Percentiles rank a stretch among this genome's conserved stretches.
Evolutionary conservation across 2,329 filamentous ascomycete species (phyloP).

Genomic region (Xylariaceae sp.): DNA sequence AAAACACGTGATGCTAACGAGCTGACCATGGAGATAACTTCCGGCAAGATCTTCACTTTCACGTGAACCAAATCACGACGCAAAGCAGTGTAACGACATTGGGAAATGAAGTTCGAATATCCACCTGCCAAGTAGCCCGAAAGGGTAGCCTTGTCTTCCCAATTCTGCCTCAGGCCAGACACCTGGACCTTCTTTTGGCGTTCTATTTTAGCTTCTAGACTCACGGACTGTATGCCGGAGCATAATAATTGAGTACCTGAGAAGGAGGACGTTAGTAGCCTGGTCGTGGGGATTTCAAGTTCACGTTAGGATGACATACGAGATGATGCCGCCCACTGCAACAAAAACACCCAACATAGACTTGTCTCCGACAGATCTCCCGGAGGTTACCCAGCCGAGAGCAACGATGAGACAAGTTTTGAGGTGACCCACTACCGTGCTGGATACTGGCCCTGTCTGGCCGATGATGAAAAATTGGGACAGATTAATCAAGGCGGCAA

Average conservation of each 20-base stretch:
- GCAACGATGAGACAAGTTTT: constrained; percentile 63
- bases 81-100: background rate
- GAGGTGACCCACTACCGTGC: constrained; percentile 59
- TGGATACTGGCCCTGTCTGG: constrained; percentile 57
- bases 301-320: constrained; percentile 37
- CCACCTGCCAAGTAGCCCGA: background rate
- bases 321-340: constrained; percentile 52
- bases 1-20: background rate
- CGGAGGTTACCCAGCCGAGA: constrained; percentile 54
- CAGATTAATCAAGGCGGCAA: constrained; percentile 61
- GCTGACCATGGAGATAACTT: background rate
- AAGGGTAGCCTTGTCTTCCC: background rate
- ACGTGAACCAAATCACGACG: background rate
- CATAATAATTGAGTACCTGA: constrained; percentile 45
- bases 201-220: constrained; percentile 4
- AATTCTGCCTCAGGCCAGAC: background rate
- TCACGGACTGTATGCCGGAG: constrained; percentile 36
- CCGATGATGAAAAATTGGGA: constrained; percentile 59
- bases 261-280: constrained; percentile 7
- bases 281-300: background rate
- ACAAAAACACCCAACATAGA: constrained; percentile 50
- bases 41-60: background rate
- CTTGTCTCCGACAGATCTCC: constrained; percentile 51
- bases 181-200: background rate
- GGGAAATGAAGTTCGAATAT: background rate